Conservation (phyloP, 108 stramenopile species). For the Asterionellopsis glacialis region DNA sequence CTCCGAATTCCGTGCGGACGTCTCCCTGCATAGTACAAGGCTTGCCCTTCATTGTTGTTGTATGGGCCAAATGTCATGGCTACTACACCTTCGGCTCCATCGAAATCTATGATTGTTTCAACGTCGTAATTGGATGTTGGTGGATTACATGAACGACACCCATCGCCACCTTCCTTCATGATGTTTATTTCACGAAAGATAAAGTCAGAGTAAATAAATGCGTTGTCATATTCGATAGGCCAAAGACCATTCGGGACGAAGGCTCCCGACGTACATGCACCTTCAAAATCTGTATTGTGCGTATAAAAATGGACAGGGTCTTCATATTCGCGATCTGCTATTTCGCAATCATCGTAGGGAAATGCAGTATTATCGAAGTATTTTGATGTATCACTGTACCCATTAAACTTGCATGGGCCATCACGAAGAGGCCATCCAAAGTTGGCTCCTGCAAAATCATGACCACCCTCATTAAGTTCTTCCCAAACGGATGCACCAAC, state of each 20-base stretch:
- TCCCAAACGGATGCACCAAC: constrained; percentile 30
- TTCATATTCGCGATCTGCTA: background rate
- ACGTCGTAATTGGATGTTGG: background rate
- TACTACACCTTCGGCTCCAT: constrained; percentile 9
- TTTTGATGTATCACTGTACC: constrained; percentile 1
- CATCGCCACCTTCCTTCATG: background rate
- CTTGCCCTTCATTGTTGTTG: constrained; percentile 23
- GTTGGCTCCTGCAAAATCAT: constrained; percentile 9
- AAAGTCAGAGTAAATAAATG: constrained; percentile 16
- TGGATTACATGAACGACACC: constrained; percentile 14
- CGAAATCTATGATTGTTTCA: background rate
- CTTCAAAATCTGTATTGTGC: constrained; percentile 13
- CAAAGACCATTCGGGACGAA: constrained; percentile 25
- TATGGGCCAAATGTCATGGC: constrained; percentile 35
- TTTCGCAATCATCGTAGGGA: background rate
- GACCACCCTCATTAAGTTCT: constrained; percentile 8
- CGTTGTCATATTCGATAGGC: constrained; percentile 17
- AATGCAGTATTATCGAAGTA: constrained; percentile 1
- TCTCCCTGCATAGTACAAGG: constrained; percentile 19
- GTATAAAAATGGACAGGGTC: constrained; percentile 24
- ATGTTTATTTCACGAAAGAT: constrained; percentile 15
- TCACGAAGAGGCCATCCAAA: constrained; percentile 22
- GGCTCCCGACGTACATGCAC: constrained; percentile 11
- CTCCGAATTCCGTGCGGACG: constrained; percentile 17
- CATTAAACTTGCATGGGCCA: constrained; percentile 17